Evolutionary conservation across 768 basidiomycete genomes (phyloP), one percentile per base, ranked within the genome.

Genomic region (Mrakia hoshinonis): DNA sequence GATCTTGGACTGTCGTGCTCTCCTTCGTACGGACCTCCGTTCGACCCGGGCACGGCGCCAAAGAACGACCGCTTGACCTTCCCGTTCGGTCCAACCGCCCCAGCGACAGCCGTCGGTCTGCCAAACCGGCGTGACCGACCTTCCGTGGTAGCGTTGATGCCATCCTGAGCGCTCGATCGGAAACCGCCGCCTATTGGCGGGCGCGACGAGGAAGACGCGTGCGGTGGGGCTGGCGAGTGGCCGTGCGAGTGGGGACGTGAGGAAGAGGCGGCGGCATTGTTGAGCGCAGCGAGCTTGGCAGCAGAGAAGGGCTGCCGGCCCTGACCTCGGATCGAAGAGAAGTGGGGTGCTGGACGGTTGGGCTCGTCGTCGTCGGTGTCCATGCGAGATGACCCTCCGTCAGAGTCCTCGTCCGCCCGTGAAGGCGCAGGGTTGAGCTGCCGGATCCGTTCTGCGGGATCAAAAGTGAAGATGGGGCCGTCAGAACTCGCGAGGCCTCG

Each of bases 391-490:
- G 63, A 65, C 55, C 43, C 70, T 26, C 26, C 38, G 66, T 72
- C 70, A 2, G 54, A 67, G 48, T 72, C 70, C n/a, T 39, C 43
- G 58, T 72, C 64, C 63, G 58, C 52, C 12, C 47, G 64, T n/a
- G 47, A 49, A 26, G 64, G 54, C 24, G 61, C 54, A n/a, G 64
- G n/a, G 34, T 65, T 64, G 36, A 72, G 58, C 24, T 72, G 70
- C n/a, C 51, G 63, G 38, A 72, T 36, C 12, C 70, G 70, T 67
- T 72, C 70, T 72, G 55, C 24, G 24, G 9, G 31, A 36, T n/a
- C 10, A 29, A 51, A 5, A 29, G 38, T 43, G 10, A 49, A 51
- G 38, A 4, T 29, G 24, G 18, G 5, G 26, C 22, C 15, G 34
- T 67, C 26, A 55, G 66, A 31, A 12, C 15, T 5, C 9, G 22